phyloP scores from a whole-genome alignment of 2,329 filamentous ascomycete genomes.

The Sarocladiaceae sp. region DNA sequence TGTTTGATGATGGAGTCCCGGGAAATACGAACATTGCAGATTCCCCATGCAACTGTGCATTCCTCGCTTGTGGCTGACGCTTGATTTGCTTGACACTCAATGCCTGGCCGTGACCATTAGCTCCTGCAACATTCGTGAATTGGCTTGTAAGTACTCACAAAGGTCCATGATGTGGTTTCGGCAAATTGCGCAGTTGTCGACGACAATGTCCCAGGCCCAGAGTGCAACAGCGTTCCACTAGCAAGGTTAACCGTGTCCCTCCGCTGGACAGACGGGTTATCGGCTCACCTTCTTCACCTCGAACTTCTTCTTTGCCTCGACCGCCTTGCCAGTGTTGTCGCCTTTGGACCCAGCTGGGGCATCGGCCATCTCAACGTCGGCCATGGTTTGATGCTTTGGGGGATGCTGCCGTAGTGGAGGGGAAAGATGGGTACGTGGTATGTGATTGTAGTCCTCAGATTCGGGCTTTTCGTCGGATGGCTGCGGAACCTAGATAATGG shows the following conservation, averaged over 20 bases:
- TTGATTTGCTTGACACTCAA: conserved; percentile 98
- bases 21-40: conserved; percentile 79
- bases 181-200: conserved; percentile 99
- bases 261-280: background rate
- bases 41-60: conserved; percentile 98
- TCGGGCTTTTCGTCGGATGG: too few relatives aligned
- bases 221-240: conserved; percentile 98
- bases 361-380: conserved; percentile 95
- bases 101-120: conserved; percentile 50
- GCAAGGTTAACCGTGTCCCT: conserved; percentile 15
- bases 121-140: background rate
- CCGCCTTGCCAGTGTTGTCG: conserved; percentile 47
- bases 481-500: too few relatives aligned
- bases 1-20: background rate
- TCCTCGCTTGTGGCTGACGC: conserved; percentile 95
- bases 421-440: too few relatives aligned
- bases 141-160: conserved; percentile 50
- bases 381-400: conserved; percentile 65
- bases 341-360: conserved; percentile 48
- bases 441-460: too few relatives aligned
- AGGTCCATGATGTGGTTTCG: conserved; percentile 99
- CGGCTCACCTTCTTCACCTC: conserved; percentile 92
- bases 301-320: conserved; percentile 84
- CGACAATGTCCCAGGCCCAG: conserved; percentile 99
- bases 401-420: background rate